Evolutionary conservation across 371 early-diverging fungal genomes (phyloP).

Genomic region (Saksenaea oblongispora): DNA sequence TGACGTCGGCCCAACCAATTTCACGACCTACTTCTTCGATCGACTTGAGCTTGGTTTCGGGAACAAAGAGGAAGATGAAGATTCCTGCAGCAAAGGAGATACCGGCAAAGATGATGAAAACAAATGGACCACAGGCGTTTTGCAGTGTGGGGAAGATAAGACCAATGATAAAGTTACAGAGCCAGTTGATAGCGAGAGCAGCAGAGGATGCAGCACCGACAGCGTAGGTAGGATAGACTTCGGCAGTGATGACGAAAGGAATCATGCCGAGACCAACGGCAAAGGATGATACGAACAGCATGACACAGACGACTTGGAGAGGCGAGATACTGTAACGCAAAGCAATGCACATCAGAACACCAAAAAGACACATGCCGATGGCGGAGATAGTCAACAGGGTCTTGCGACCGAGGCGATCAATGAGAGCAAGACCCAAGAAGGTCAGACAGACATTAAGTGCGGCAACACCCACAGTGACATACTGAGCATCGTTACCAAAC

Average conservation of each 20-base stretch:
- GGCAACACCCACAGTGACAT: conserved; percentile 57
- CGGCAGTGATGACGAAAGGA: conserved; percentile 59
- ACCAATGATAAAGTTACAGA: conserved; percentile 27
- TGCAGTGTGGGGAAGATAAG: conserved; percentile 43
- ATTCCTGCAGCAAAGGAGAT: conserved; percentile 20
- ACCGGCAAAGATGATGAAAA: conserved; percentile 59
- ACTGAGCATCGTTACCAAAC: conserved; percentile 49
- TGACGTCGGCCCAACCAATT: conserved; percentile 42
- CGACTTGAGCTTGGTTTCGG: conserved; percentile 78
- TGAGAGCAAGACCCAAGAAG: conserved; percentile 51
- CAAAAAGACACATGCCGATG: conserved; percentile 53
- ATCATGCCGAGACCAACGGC: conserved; percentile 63
- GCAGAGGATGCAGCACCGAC: conserved; percentile 44
- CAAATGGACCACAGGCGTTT: conserved; percentile 48
- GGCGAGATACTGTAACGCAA: conserved; percentile 25
- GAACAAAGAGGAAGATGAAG: conserved; percentile 53
- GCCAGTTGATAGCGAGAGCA: conserved; percentile 51
- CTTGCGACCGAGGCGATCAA: conserved; percentile 78
- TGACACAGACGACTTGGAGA: conserved; percentile 33
- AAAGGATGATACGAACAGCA: conserved; percentile 60
- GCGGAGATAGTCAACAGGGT: conserved; percentile 65
- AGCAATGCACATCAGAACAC: conserved; percentile 53
- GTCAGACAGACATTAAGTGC: conserved; percentile 61
- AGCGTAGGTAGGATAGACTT: conserved; percentile 65
- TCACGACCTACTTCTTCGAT: conserved; percentile 64